Conservation (phyloP, 352 stramenopile species). For the Phytophthora melonis region DNA sequence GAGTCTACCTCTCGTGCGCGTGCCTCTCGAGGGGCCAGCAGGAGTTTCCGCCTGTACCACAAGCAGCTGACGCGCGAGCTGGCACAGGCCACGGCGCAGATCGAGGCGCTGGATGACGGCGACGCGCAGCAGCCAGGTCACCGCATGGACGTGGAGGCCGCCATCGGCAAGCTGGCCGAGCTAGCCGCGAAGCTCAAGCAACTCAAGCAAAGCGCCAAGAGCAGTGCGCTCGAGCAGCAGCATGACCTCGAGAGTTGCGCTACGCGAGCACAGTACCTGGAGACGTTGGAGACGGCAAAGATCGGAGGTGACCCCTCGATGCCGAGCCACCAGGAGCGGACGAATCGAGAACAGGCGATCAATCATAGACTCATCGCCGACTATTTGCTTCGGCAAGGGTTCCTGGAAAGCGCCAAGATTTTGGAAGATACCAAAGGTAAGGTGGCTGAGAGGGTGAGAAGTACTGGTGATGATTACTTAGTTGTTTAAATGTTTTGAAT, state of each 20-base stretch:
- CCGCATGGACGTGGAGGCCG: slow-evolving; percentile 63
- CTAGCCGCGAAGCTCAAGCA: slow-evolving; percentile 55
- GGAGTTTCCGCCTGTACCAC: slow-evolving; percentile 81
- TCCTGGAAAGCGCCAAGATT: slow-evolving; percentile 73
- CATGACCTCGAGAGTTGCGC: slow-evolving; percentile 63
- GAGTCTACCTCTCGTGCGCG: slow-evolving; percentile 73
- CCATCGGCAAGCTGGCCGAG: slow-evolving; percentile 57
- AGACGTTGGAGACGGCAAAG: slow-evolving; percentile 47
- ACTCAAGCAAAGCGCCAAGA: slow-evolving; percentile 61
- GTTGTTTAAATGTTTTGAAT: slow-evolving; percentile 5
- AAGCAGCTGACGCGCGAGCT: slow-evolving; percentile 83
- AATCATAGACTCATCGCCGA: slow-evolving; percentile 75
- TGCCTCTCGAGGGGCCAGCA: slow-evolving; percentile 82
- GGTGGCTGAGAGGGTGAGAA: neutral
- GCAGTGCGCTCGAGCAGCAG: slow-evolving; percentile 57
- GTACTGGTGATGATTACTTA: neutral
- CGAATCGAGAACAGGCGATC: slow-evolving; percentile 26
- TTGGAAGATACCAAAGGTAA: slow-evolving; percentile 68
- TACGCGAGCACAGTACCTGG: slow-evolving; percentile 52
- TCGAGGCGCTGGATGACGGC: slow-evolving; percentile 59
- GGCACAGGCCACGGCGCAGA: slow-evolving; percentile 48
- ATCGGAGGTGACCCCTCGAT: slow-evolving; percentile 22
- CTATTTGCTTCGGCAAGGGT: slow-evolving; percentile 77
- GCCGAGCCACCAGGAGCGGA: neutral
- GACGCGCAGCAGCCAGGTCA: slow-evolving; percentile 72